phyloP scores from a whole-genome alignment of 2,329 filamentous ascomycete species.

The Thyridium curvatum region DNA sequence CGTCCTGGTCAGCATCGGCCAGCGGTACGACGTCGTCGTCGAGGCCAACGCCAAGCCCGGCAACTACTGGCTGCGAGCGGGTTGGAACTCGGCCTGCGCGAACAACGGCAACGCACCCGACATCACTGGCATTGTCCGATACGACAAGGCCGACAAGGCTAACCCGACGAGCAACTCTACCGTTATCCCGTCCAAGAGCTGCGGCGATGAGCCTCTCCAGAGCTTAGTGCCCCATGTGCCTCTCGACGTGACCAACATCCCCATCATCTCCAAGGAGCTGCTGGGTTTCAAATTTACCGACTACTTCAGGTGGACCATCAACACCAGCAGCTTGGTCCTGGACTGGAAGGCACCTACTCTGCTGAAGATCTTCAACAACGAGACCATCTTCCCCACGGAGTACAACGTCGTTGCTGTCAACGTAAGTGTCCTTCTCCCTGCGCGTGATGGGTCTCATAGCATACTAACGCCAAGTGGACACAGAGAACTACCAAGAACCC shows the following conservation, averaged over 20 bases:
- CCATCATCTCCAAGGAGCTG: conserved; percentile 3
- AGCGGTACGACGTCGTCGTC: conserved; percentile 21
- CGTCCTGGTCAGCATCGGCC: conserved; percentile 43
- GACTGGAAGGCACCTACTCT: conserved; percentile 16
- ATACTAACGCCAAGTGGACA: conserved; percentile 5
- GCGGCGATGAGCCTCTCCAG: conserved; percentile 15
- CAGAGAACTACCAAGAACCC: conserved; percentile 4
- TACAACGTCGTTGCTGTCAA: conserved; percentile 11
- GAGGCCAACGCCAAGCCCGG: conserved; percentile 10
- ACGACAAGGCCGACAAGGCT: not conserved
- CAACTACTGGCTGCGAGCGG: no score
- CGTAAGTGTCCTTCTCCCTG: conserved; percentile 4
- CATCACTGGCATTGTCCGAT: conserved; percentile 2
- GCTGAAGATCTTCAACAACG: conserved; percentile 2
- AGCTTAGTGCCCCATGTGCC: conserved; percentile 17
- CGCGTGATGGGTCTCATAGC: not conserved
- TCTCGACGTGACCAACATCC: conserved; percentile 10
- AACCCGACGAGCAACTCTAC: no score
- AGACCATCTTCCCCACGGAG: conserved; percentile 6
- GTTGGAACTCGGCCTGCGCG: no score
- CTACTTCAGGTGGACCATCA: conserved; percentile 16
- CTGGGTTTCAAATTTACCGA: conserved; percentile 2
- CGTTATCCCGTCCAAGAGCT: no score
- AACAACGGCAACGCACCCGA: not conserved
- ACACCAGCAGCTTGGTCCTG: conserved; percentile 11